A percentile compares a stretch with the other conserved stretches of the same genome.
Conservation (phyloP, 2,329 filamentous ascomycete species). For the Colletotrichum melonis region DNA sequence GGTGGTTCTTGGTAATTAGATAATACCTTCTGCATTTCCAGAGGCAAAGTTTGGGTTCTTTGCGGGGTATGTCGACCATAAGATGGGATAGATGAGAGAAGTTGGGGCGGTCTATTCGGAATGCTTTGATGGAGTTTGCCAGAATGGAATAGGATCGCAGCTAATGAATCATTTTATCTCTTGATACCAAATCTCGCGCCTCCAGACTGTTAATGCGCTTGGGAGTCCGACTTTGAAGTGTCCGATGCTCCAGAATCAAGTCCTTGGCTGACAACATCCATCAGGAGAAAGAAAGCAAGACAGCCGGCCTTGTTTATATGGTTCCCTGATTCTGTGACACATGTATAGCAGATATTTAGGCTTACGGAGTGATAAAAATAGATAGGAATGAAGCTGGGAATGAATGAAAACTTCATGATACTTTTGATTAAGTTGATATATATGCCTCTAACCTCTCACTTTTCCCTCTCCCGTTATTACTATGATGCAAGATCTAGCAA, state of each 20-base stretch:
- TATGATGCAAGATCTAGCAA: background rate
- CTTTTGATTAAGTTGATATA: conserved; percentile 2
- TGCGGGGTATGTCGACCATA: conserved; percentile 1
- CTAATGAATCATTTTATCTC: conserved; percentile 14
- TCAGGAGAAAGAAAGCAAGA: background rate
- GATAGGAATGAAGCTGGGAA: background rate
- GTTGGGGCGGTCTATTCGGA: conserved; percentile 34
- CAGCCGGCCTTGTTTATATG: background rate
- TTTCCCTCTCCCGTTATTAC: background rate
- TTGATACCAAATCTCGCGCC: background rate
- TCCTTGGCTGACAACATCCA: background rate
- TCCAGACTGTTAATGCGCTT: background rate
- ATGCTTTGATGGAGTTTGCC: conserved; percentile 29
- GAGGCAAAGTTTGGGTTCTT: background rate
- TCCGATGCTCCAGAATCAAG: background rate
- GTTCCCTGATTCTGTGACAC: background rate
- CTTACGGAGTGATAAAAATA: too few relatives aligned
- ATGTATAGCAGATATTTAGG: too few relatives aligned
- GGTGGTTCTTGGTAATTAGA: conserved; percentile 27
- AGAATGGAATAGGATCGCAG: conserved; percentile 32
- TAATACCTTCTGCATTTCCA: background rate
- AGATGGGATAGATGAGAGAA: conserved; percentile 3
- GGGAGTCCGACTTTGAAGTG: background rate
- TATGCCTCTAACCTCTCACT: background rate
- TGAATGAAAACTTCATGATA: background rate